Evolutionary conservation across 2,329 filamentous ascomycete species (phyloP).

Genomic region (Fusarium compactum): DNA sequence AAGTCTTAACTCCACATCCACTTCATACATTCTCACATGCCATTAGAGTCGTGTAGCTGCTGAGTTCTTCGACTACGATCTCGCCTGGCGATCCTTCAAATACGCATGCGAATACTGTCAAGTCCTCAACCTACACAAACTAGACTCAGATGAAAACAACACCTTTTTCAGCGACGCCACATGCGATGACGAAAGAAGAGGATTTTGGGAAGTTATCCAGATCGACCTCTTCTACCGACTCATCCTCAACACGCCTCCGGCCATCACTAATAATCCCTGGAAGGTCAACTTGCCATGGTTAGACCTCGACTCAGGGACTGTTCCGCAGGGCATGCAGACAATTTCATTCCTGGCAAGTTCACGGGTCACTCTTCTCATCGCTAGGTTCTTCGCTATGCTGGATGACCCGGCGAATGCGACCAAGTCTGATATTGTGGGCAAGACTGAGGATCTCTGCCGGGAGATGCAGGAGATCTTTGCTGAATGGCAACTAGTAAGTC

Average conservation of each 20-base stretch:
- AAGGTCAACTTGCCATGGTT: slow-evolving; percentile 52
- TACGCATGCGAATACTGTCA: slow-evolving; percentile 49
- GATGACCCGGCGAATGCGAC: slow-evolving; percentile 40
- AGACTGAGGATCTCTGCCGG: slow-evolving; percentile 46
- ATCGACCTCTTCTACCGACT: slow-evolving; percentile 51
- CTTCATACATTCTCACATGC: not conserved
- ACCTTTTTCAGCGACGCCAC: slow-evolving; percentile 24
- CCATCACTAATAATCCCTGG: slow-evolving; percentile 47
- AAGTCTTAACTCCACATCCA: not conserved
- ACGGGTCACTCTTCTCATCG: slow-evolving; percentile 47
- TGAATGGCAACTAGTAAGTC: slow-evolving; percentile 48
- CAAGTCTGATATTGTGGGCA: slow-evolving; percentile 41
- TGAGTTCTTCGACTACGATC: slow-evolving; percentile 51
- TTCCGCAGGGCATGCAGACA: slow-evolving; percentile 42
- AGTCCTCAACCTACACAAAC: slow-evolving; percentile 48
- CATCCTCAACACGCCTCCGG: slow-evolving; percentile 48
- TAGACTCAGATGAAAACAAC: slow-evolving; percentile 44
- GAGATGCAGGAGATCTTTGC: slow-evolving; percentile 46
- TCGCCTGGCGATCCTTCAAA: slow-evolving; percentile 50
- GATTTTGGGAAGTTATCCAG: slow-evolving; percentile 52
- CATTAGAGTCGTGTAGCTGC: slow-evolving; percentile 47
- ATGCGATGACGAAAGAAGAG: slow-evolving; percentile 45
- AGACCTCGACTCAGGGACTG: slow-evolving; percentile 35
- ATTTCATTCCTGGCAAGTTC: slow-evolving; percentile 48
- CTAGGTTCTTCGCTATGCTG: slow-evolving; percentile 48